Evolutionary conservation across 495 filamentous ascomycete species (phyloP).

Genomic region (Mycothermus thermophilus): DNA sequence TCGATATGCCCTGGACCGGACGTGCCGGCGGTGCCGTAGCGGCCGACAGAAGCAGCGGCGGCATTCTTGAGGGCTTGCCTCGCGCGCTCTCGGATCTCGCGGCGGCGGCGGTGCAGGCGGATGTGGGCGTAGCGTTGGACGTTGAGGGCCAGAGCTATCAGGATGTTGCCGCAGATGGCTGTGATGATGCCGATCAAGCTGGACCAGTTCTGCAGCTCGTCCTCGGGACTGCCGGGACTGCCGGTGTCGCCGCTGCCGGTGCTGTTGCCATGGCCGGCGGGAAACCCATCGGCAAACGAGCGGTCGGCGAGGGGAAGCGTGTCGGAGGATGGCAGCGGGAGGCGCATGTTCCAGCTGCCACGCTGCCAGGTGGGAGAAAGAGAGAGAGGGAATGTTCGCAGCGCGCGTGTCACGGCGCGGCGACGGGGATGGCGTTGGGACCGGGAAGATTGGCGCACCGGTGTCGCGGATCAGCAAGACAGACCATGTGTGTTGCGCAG

Average conservation of each 20-base stretch:
- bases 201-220: conserved; percentile 61
- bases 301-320: background rate
- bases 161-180: conserved; percentile 77
- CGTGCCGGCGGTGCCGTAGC: conserved; percentile 12
- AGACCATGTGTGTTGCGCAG: conserved; percentile 3
- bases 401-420: conserved; percentile 3
- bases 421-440: background rate
- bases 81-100: conserved; percentile 35
- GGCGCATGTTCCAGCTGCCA: conserved; percentile 7
- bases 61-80: conserved; percentile 27
- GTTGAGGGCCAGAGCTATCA: conserved; percentile 92
- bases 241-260: conserved; percentile 11
- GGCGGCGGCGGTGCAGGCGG: conserved; percentile 40
- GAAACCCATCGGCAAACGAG: conserved; percentile 1
- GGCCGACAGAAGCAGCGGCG: background rate
- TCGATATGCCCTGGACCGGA: conserved; percentile 2
- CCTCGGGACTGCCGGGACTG: conserved; percentile 26
- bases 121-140: conserved; percentile 94
- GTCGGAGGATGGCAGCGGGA: background rate
- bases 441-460: conserved; percentile 3
- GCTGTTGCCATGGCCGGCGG: background rate
- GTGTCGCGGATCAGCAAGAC: conserved; percentile 1
- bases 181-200: conserved; percentile 89
- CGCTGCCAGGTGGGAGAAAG: no score
- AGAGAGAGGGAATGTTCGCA: no score